Base-by-base conservation (phyloP, 176 grass and related monocot genomes). In the Neostapfia colusana region DNA sequence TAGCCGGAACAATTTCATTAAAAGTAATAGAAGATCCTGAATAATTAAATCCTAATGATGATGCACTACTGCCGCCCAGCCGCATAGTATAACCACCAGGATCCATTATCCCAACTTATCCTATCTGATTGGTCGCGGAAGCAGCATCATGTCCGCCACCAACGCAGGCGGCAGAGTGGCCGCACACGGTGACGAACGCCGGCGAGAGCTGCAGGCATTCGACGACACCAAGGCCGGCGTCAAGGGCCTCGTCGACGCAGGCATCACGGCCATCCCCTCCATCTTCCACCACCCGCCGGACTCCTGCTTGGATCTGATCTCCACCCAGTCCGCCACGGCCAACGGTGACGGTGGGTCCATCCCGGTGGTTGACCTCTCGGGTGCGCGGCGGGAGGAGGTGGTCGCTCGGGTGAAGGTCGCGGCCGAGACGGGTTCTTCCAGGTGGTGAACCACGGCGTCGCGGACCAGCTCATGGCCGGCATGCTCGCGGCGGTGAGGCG, bases 161-260 rank as follows among this genome's bases (percentile, higher is more conserved):
- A 35, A 26, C 18, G 8, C 43, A 27, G 18, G 4, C 25, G 34
- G 0, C 42, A 2, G 1, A 0, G 18, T 25, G 31, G 6, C 23
- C 69, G 0, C 49, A 13, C 15, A 25, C 17, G n/a, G 39, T 51
- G 63, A 36, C 39, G 85, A 89, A 54, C 67, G 88, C 23, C 51
- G 6, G 38, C 26, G 50, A 15, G 83, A 70, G 38, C 66, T 91
- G n/a, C 72, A 82, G 20, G 83, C 72, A 42, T 91, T 95, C 63
- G 85, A 91, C 54, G 83, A 88, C 74, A 88, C 83, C 72, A 94
- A 88, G 76, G 73, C 80, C 17, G 92, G 92, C 21, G 85, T 91
- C 3, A 94, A 89, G 73, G 88, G 83, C 55, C 89, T 91, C 9
- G 83, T 80, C 9, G 83, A 91, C 55, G 69, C 76, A 37, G 85